A percentile compares a stretch with the other conserved stretches of the same genome.
phyloP scores from a whole-genome alignment of 768 basidiomycete species.

The Dioszegia crocea region DNA sequence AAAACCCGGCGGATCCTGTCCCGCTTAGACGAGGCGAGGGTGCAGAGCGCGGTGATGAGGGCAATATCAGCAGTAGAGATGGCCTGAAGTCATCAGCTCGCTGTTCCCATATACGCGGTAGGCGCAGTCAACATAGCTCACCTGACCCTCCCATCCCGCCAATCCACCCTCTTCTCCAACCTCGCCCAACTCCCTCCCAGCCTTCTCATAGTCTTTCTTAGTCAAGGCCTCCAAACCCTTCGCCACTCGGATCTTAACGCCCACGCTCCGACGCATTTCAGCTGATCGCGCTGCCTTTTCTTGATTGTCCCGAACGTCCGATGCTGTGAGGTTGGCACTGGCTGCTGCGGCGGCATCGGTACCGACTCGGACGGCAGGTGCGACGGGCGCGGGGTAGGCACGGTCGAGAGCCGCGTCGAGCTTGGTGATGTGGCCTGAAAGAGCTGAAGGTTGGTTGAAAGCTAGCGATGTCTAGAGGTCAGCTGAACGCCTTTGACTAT shows the following conservation, averaged over 20 bases:
- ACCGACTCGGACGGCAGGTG: slow-evolving; percentile 1
- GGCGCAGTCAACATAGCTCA: slow-evolving; percentile 26
- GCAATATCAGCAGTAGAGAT: slow-evolving; percentile 78
- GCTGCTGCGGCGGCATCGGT: slow-evolving; percentile 23
- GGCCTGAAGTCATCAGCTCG: slow-evolving; percentile 54
- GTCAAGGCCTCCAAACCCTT: slow-evolving; percentile 71
- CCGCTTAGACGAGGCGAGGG: slow-evolving; percentile 71
- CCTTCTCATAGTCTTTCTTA: slow-evolving; percentile 70
- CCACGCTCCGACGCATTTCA: slow-evolving; percentile 64
- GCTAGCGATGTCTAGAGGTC: slow-evolving; percentile 13
- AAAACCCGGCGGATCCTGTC: slow-evolving; percentile 61
- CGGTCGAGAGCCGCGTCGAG: slow-evolving; percentile 84
- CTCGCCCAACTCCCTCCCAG: slow-evolving; percentile 68
- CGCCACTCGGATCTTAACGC: slow-evolving; percentile 76
- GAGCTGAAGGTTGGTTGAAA: slow-evolving; percentile 14
- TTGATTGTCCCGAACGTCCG: slow-evolving; percentile 29
- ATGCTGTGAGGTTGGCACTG: slow-evolving; percentile 38
- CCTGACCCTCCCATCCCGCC: slow-evolving; percentile 75
- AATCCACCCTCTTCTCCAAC: slow-evolving; percentile 57
- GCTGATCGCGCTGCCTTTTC: slow-evolving; percentile 54
- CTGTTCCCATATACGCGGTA: too few species aligned
- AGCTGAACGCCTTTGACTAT: neutral
- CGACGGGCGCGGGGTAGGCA: slow-evolving; percentile 36
- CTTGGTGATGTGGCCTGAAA: slow-evolving; percentile 90
- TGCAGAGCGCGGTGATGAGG: slow-evolving; percentile 77